A percentile compares a stretch with the other conserved stretches of the same genome.
phyloP scores from a whole-genome alignment of 2,329 filamentous ascomycete species.

The Colletotrichum sp. region DNA sequence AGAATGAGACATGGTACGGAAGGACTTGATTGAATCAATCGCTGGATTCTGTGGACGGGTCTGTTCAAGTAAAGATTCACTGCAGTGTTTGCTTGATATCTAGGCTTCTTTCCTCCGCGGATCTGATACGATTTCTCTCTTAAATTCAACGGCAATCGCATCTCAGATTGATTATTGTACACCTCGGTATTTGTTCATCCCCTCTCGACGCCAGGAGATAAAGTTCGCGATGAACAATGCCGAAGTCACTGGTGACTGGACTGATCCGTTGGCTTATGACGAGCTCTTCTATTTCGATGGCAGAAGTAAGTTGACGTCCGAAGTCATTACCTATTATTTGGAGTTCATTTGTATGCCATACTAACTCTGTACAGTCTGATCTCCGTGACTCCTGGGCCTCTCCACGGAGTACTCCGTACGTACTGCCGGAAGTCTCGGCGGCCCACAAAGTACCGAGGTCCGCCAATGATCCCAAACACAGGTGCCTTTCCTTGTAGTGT shows the following conservation, averaged over 20 bases:
- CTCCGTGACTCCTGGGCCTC: not conserved
- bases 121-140: accelerated
- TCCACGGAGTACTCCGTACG: not conserved
- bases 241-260: not conserved
- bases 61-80: not conserved
- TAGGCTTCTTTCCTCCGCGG: accelerated
- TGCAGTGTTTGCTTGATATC: not conserved
- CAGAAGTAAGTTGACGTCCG: accelerated
- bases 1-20: not conserved
- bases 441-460: not conserved
- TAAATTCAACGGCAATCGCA: not conserved
- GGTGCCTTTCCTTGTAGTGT: not conserved
- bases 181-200: not conserved
- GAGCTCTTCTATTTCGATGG: accelerated
- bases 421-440: not conserved
- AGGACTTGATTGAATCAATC: not conserved
- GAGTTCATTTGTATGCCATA: accelerated
- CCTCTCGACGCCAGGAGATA: not conserved
- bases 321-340: accelerated
- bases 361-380: not conserved
- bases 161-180: accelerated
- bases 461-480: too few species aligned
- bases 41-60: not conserved
- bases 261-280: not conserved
- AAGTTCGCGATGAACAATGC: not conserved